Conservation (phyloP, 1,284 basidiomycete genomes). For the Mycosarcoma maydis region DNA sequence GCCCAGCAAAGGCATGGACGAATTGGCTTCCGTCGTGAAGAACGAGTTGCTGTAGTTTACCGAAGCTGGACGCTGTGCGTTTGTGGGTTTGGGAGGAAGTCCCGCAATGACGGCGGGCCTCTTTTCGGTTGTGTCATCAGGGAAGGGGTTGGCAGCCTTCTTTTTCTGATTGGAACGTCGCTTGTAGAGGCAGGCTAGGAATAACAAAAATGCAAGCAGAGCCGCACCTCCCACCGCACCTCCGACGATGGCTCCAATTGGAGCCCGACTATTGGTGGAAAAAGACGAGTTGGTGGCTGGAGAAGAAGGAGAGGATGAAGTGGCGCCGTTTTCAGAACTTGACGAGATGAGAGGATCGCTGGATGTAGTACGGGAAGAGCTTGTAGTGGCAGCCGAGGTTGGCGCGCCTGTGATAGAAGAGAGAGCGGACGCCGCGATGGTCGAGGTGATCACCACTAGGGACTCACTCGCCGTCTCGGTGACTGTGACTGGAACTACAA, state of each 20-base stretch:
- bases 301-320: slow-evolving; percentile 5
- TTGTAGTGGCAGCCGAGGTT: slow-evolving; percentile 1
- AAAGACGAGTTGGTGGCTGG: slow-evolving; percentile 1
- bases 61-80: slow-evolving; percentile 16
- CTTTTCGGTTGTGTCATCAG: slow-evolving; percentile 18
- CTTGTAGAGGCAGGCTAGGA: slow-evolving; percentile 13
- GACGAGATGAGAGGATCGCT: neutral
- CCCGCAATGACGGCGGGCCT: slow-evolving; percentile 31
- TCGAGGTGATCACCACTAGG: slow-evolving; percentile 33
- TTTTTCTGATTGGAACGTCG: slow-evolving; percentile 22
- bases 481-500: slow-evolving; percentile 16
- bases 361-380: neutral
- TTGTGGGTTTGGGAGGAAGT: slow-evolving; percentile 25
- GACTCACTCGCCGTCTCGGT: slow-evolving; percentile 29
- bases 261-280: slow-evolving; percentile 4
- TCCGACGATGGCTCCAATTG: slow-evolving; percentile 30
- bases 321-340: neutral
- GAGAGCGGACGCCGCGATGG: slow-evolving; percentile 21
- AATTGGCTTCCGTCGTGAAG: slow-evolving; percentile 27
- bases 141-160: slow-evolving; percentile 24
- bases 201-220: slow-evolving; percentile 12
- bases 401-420: slow-evolving; percentile 5
- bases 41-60: slow-evolving; percentile 26
- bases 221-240: slow-evolving; percentile 25
- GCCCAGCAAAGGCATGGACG: slow-evolving; percentile 18